phyloP scores from a whole-genome alignment of 768 basidiomycete species.

The Suillus placidus region DNA sequence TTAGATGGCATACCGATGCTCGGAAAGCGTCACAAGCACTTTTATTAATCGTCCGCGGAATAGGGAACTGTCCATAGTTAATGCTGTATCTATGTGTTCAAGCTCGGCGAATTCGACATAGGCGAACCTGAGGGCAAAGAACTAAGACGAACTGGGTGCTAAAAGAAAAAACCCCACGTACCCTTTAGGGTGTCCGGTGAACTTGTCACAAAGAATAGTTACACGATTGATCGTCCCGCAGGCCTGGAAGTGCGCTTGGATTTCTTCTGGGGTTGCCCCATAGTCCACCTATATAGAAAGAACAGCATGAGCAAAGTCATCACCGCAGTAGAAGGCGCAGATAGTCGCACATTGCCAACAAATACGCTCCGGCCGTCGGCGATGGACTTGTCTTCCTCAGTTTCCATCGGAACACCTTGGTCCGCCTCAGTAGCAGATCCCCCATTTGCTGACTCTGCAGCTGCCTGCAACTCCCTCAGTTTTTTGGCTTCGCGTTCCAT shows the following conservation, averaged over 20 bases:
- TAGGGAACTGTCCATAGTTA: constrained; percentile 94
- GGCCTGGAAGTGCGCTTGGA: constrained; percentile 95
- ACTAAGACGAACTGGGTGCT: constrained; percentile 14
- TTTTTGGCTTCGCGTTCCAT: constrained; percentile 93
- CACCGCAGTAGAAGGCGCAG: constrained; percentile 10
- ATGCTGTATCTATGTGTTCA: constrained; percentile 85
- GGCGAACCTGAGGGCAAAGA: constrained; percentile 67
- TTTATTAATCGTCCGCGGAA: constrained; percentile 94
- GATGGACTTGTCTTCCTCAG: constrained; percentile 81
- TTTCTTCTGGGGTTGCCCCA: constrained; percentile 95
- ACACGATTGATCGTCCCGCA: constrained; percentile 99
- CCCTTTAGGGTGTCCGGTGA: constrained; percentile 99
- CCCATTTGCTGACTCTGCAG: constrained; percentile 60
- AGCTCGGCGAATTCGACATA: constrained; percentile 99
- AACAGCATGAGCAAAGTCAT: constrained; percentile 16
- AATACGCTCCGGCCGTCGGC: constrained; percentile 90
- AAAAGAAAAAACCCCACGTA: constrained; percentile 36
- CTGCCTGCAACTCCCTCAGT: constrained; percentile 82
- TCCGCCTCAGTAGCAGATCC: constrained; percentile 49
- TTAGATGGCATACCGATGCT: constrained; percentile 3
- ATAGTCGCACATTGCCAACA: constrained; percentile 87
- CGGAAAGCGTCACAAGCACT: constrained; percentile 41
- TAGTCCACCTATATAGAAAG: constrained; percentile 82
- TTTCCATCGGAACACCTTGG: constrained; percentile 59
- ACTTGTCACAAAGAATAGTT: constrained; percentile 99